phyloP scores from a whole-genome alignment of 1,284 basidiomycete genomes.

The Tilletiopsis washingtonensis region DNA sequence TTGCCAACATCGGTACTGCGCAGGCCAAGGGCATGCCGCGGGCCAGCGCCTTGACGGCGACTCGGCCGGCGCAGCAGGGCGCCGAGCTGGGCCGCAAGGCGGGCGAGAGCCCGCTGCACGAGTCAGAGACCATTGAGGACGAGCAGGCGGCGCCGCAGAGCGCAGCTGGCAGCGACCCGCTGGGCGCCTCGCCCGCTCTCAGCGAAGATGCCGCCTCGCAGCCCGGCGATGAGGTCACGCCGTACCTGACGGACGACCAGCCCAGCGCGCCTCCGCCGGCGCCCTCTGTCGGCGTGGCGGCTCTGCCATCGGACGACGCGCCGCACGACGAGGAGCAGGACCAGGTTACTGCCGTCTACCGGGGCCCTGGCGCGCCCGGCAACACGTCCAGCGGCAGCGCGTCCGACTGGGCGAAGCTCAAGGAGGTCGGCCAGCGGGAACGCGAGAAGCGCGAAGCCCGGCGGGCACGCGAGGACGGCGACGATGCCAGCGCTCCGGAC shows the following conservation, averaged over 20 bases:
- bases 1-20: not conserved
- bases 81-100: not conserved
- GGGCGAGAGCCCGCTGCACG: not conserved
- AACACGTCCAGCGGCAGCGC: slow-evolving; percentile 17
- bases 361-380: slow-evolving; percentile 3
- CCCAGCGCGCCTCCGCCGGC: not conserved
- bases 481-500: slow-evolving; percentile 21
- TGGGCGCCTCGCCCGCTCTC: not conserved
- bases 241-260: too few relatives aligned
- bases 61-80: not conserved
- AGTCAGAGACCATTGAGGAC: too few relatives aligned
- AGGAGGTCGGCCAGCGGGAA: slow-evolving; percentile 22
- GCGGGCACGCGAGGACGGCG: slow-evolving; percentile 8
- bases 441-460: slow-evolving; percentile 25
- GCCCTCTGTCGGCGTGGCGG: not conserved
- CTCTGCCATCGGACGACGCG: not conserved
- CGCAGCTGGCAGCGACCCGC: too few relatives aligned
- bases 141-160: too few relatives aligned
- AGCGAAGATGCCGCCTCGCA: too few relatives aligned
- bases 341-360: slow-evolving; percentile 34
- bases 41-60: not conserved
- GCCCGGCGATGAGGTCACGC: too few relatives aligned
- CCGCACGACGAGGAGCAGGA: slow-evolving; percentile 14
- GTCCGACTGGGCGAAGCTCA: slow-evolving; percentile 34
- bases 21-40: too few relatives aligned